Evolutionary conservation across 495 filamentous ascomycete species (phyloP).

Genomic region (Endocarpon pusillum): DNA sequence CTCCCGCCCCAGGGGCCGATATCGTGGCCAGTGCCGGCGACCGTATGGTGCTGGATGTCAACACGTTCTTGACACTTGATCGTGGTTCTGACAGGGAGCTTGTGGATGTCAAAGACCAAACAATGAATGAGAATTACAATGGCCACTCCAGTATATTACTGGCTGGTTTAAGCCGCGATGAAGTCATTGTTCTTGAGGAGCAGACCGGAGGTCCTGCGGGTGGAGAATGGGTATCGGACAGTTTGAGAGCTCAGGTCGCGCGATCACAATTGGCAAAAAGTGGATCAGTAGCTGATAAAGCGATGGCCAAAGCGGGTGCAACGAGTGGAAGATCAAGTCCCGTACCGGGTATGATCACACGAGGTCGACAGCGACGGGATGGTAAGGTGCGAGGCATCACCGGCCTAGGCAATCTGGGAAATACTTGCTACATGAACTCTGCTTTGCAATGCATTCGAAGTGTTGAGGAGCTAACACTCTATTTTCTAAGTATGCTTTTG

Average conservation of each 20-base stretch:
- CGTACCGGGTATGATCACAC: slow-evolving; percentile 34
- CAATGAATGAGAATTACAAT: slow-evolving; percentile 61
- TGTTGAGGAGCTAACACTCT: slow-evolving; percentile 78
- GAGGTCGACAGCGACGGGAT: slow-evolving; percentile 47
- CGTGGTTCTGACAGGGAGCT: slow-evolving; percentile 52
- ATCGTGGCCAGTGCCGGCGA: slow-evolving; percentile 36
- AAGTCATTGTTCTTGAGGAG: slow-evolving; percentile 66
- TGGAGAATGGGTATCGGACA: slow-evolving; percentile 48
- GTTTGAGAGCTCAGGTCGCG: slow-evolving; percentile 16
- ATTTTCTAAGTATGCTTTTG: slow-evolving; percentile 53
- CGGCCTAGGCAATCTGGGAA: slow-evolving; percentile 78
- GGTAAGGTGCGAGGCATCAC: slow-evolving; percentile 54
- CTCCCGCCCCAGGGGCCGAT: slow-evolving; percentile 26
- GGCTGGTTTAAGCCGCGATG: slow-evolving; percentile 47
- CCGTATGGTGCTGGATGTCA: slow-evolving; percentile 54
- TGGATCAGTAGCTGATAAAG: slow-evolving; percentile 17
- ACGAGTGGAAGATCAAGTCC: slow-evolving; percentile 51
- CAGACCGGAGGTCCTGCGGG: slow-evolving; percentile 34
- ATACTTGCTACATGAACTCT: slow-evolving; percentile 98
- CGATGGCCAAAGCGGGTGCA: slow-evolving; percentile 21
- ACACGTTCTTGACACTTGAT: slow-evolving; percentile 49
- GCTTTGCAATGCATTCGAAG: slow-evolving; percentile 84
- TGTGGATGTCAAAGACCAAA: slow-evolving; percentile 52
- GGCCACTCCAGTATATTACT: slow-evolving; percentile 42
- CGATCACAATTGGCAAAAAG: slow-evolving; percentile 19